Conservation (phyloP, 441 rosid genomes). For the Adansonia gregorii region DNA sequence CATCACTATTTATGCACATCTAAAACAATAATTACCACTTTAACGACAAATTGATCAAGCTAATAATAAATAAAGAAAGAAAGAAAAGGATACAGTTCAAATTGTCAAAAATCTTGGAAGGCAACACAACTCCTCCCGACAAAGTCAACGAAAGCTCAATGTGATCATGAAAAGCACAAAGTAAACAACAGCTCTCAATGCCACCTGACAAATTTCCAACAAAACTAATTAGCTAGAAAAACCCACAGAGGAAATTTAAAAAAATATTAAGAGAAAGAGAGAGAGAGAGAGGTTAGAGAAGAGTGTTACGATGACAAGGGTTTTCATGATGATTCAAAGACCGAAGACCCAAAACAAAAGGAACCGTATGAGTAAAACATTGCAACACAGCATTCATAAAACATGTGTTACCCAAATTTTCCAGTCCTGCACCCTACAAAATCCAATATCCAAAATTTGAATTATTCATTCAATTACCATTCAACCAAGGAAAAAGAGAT, state of each 20-base stretch:
- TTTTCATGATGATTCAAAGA: constrained; percentile 41
- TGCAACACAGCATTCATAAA: constrained; percentile 82
- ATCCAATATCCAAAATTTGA: constrained; percentile 1
- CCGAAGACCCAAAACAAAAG: constrained; percentile 57
- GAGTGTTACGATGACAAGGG: constrained; percentile 54
- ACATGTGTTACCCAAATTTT: constrained; percentile 82
- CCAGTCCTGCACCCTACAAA: constrained; percentile 81
- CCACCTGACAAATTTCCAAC: constrained; percentile 47
- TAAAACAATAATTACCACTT: neutral
- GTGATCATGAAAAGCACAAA: constrained; percentile 56
- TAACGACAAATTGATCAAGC: neutral
- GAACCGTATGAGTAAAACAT: constrained; percentile 86
- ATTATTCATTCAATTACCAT: neutral
- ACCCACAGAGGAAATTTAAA: neutral
- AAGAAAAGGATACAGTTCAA: constrained; percentile 69
- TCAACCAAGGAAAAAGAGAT: neutral
- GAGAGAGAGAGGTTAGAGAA: neutral
- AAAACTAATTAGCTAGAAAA: constrained; percentile 3
- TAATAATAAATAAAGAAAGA: neutral
- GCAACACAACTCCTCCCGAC: constrained; percentile 51
- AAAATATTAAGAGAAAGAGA: neutral
- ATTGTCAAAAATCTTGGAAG: constrained; percentile 54
- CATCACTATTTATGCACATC: neutral
- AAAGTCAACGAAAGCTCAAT: constrained; percentile 50
- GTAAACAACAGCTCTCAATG: constrained; percentile 55